Evolutionary conservation across 495 filamentous ascomycete genomes (phyloP).

Genomic region (Penicillium egyptiacum): DNA sequence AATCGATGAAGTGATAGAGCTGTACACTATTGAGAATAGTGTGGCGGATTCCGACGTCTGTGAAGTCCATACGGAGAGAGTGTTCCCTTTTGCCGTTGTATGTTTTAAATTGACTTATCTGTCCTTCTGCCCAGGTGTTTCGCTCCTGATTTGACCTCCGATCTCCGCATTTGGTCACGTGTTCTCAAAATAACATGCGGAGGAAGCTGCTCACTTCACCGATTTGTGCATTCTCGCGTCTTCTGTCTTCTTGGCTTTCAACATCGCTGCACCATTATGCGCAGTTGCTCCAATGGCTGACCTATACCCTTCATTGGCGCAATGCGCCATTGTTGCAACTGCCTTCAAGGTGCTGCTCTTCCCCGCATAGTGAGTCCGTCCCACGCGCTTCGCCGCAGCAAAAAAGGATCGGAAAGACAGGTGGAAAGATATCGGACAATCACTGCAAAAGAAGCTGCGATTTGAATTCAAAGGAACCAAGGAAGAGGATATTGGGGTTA

Average conservation of each 20-base stretch:
- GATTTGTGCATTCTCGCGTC: neutral
- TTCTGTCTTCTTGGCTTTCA: constrained; percentile 6
- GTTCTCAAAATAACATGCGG: constrained; percentile 13
- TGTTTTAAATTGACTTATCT: constrained; percentile 22
- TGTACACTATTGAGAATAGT: constrained; percentile 47
- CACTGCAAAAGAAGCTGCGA: neutral
- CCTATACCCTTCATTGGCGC: constrained; percentile 76
- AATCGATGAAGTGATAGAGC: constrained; percentile 47
- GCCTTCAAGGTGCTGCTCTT: constrained; percentile 94
- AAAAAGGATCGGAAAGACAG: neutral
- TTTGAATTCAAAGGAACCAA: neutral
- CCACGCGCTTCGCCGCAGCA: constrained; percentile 2
- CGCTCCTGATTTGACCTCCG: constrained; percentile 31
- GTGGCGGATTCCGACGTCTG: constrained; percentile 54
- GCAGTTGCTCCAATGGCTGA: constrained; percentile 64
- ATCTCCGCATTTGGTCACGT: constrained; percentile 22
- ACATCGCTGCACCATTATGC: constrained; percentile 25
- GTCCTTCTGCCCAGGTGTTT: constrained; percentile 19
- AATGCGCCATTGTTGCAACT: constrained; percentile 82
- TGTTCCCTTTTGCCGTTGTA: neutral
- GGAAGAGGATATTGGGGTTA: neutral
- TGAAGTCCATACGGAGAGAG: constrained; percentile 44
- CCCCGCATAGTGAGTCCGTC: constrained; percentile 86
- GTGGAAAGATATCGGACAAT: neutral
- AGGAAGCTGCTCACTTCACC: constrained; percentile 8